Base-by-base conservation (phyloP, 1,139 yeast species). In the Candida buenavistaensis region DNA sequence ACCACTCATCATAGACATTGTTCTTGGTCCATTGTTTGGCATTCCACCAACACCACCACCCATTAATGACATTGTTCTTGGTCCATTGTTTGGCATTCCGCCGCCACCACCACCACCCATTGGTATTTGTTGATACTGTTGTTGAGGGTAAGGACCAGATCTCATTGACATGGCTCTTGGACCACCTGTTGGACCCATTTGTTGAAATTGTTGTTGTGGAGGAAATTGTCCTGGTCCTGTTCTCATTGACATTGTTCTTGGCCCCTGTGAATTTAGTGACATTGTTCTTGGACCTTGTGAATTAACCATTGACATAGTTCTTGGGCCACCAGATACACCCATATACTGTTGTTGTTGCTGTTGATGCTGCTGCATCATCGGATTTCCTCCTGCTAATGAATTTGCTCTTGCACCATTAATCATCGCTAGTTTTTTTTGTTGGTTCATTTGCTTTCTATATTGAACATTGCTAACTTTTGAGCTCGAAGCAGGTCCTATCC, bases 361-460 rank as follows among this genome's bases (percentile, higher is more conserved):
- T 28, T 52, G 54, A 31, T 46, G 51, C 21, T 43, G 48, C 30
- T 22, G 20, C 28, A 28, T 20, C 64, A 63, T 63, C 7, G 71
- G 69, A 40, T 65, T 64, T 1, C 50, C 48, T 1, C 62, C 64
- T 1, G 65, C 61, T 26, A 70, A 54, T 9, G 74, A 62, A 62
- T 62, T 68, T 16, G 76, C 74, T 28, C 75, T 54, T 1, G 78
- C 77, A 33, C 73, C 62, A n/a, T 62, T 57, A 12, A 68, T 70
- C 48, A 71, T 53, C 13, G 75, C 76, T 55, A 70, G 54, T 51
- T 84, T 83, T 63, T 80, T 82, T 54, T 79, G 82, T 9, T 77
- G 79, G 37, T 81, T 80, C 73, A 80, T 71, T 46, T 75, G 82
- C 47, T 82, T 83, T 44, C 94, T 64, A 51, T 84, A 83, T 42